Evolutionary conservation across 2,329 filamentous ascomycete species (phyloP).

Genomic region (Botrytis paeoniae): DNA sequence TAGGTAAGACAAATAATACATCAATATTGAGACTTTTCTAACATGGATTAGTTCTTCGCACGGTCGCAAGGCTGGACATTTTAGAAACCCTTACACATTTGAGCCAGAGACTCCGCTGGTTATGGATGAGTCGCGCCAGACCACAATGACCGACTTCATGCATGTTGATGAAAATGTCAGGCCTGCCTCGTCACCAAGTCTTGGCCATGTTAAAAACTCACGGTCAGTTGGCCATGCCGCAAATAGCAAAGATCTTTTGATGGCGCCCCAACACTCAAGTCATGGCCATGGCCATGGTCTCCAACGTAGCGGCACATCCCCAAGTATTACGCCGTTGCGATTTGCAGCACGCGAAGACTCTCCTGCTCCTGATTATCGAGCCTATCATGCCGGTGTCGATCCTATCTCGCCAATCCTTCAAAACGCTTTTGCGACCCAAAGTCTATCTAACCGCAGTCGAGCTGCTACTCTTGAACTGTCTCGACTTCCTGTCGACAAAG

Average conservation of each 20-base stretch:
- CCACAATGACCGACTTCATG: conserved; percentile 32
- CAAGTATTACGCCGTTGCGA: conserved; percentile 18
- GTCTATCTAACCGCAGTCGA: neutral
- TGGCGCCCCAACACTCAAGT: neutral
- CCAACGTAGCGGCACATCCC: conserved; percentile 27
- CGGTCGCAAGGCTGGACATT: conserved; percentile 8
- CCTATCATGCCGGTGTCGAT: neutral
- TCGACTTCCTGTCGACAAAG: neutral
- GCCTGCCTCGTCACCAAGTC: conserved; percentile 22
- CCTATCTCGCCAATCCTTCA: conserved; percentile 11
- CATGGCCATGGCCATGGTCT: conserved; percentile 20
- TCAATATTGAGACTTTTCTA: neutral
- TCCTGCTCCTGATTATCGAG: neutral
- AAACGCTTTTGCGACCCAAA: neutral
- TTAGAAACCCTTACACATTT: conserved; percentile 28
- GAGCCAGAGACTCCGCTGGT: conserved; percentile 32
- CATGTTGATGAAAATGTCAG: conserved; percentile 17
- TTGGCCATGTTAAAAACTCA: conserved; percentile 29
- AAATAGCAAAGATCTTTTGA: conserved; percentile 8
- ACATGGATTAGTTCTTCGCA: conserved; percentile 2
- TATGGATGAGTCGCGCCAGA: conserved; percentile 23
- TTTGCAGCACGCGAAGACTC: neutral
- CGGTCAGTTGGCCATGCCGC: conserved; percentile 27
- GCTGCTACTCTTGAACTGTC: conserved; percentile 2
- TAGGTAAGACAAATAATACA: neutral